These are phyloP conservation scores for Colletotrichum gloeosporioides DNA, from an alignment of 2,329 filamentous ascomycete genomes.

Conservation along the genomic window DNA sequence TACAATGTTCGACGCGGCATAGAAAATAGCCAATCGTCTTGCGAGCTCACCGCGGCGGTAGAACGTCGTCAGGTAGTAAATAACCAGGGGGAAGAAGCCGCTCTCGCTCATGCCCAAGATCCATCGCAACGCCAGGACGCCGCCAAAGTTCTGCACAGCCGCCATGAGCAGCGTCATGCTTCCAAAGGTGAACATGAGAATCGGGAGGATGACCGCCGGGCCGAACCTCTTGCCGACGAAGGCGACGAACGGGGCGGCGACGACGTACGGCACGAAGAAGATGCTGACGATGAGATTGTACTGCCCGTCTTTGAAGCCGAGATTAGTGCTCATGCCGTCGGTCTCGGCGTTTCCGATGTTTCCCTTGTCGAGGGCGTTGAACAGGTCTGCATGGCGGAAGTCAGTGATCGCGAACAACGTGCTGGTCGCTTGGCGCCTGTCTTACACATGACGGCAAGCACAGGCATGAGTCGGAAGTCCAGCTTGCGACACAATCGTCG, in stretches of 20 bases:
- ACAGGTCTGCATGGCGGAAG: constrained; percentile 45
- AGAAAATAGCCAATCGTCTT: constrained; percentile 21
- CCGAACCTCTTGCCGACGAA: constrained; percentile 77
- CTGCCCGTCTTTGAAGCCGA: constrained; percentile 52
- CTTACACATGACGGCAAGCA: constrained; percentile 59
- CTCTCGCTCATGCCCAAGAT: constrained; percentile 24
- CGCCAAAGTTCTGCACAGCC: constrained; percentile 26
- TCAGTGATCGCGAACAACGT: background rate
- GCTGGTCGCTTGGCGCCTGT: background rate
- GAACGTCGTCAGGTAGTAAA: constrained; percentile 25
- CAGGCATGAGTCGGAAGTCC: constrained; percentile 57
- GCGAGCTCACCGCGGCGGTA: constrained; percentile 23
- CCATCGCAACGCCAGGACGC: constrained; percentile 23
- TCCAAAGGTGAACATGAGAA: constrained; percentile 77
- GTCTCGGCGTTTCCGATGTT: constrained; percentile 50
- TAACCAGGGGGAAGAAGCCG: constrained; percentile 24
- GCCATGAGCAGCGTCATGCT: constrained; percentile 42
- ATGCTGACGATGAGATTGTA: constrained; percentile 76
- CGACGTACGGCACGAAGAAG: constrained; percentile 78
- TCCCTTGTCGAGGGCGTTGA: constrained; percentile 51
- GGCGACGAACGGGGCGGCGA: constrained; percentile 59
- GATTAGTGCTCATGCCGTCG: constrained; percentile 25
- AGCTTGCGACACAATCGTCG: constrained; percentile 58
- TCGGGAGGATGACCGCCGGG: constrained; percentile 68
- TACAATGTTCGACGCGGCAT: constrained; percentile 24